phyloP scores from a whole-genome alignment of 1,139 yeast genomes.

The Taphrina pruni region DNA sequence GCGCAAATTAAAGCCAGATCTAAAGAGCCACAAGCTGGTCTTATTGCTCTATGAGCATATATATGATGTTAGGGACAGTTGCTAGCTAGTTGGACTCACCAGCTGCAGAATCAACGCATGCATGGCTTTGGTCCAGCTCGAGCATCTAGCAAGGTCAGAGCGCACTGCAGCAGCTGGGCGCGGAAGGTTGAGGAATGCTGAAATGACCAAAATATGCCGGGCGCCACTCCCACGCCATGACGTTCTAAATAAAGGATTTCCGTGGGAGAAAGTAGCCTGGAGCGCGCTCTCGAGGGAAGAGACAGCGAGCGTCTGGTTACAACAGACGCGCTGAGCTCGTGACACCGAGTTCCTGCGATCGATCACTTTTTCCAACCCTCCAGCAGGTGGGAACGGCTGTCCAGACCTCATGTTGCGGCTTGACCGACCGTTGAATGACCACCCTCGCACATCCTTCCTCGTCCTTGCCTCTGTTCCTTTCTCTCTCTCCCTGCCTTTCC shows the following conservation, averaged over 20 bases:
- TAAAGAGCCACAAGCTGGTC: too few relatives aligned
- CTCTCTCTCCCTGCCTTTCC: neutral
- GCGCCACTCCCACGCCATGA: constrained; percentile 1
- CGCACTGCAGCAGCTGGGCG: neutral
- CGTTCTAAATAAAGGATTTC: constrained; percentile 10
- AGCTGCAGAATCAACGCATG: neutral
- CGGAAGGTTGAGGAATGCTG: neutral
- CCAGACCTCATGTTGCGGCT: neutral
- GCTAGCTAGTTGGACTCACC: too few relatives aligned
- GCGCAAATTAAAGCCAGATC: too few relatives aligned
- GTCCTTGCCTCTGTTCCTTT: neutral
- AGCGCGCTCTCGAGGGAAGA: neutral
- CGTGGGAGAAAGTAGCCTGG: neutral
- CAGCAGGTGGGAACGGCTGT: neutral
- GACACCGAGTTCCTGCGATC: neutral
- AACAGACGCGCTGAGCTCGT: constrained; percentile 2
- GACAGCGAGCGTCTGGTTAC: neutral
- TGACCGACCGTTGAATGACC: neutral
- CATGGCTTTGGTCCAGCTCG: neutral
- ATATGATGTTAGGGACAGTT: too few relatives aligned
- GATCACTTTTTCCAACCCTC: neutral
- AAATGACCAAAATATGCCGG: neutral
- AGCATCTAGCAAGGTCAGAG: too few relatives aligned
- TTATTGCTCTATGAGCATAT: neutral
- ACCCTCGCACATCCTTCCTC: constrained; percentile 5